Evolutionary conservation across 2,329 filamentous ascomycete genomes (phyloP).

Genomic region (Gaeumannomyces sp.): DNA sequence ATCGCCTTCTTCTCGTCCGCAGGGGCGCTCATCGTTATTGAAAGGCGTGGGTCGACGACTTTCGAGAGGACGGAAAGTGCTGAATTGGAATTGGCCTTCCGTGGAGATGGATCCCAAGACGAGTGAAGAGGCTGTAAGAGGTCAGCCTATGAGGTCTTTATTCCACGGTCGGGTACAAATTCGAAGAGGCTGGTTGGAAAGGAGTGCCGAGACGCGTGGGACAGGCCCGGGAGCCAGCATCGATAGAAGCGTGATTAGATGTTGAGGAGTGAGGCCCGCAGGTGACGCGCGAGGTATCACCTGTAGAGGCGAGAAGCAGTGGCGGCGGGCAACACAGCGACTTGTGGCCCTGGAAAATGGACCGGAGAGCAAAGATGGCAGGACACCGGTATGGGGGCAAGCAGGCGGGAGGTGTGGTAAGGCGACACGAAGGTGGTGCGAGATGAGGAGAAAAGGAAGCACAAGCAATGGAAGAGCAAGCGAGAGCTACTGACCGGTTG

Average conservation of each 20-base stretch:
- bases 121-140: background rate
- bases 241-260: background rate
- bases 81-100: background rate
- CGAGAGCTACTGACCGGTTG: slow-evolving; percentile 1
- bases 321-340: background rate
- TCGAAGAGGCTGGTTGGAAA: background rate
- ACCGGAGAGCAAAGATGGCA: background rate
- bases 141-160: background rate
- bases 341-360: background rate
- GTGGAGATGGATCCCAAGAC: background rate
- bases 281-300: background rate
- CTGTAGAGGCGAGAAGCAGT: background rate
- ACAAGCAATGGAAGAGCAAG: background rate
- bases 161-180: background rate
- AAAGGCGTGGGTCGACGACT: background rate
- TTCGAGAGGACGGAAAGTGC: background rate
- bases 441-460: background rate
- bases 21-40: background rate
- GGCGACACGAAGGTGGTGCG: background rate
- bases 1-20: slow-evolving; percentile 5
- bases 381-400: background rate
- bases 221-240: background rate
- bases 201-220: background rate
- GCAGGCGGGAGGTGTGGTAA: background rate
- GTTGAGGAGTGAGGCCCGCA: background rate